Percentiles rank a stretch among this genome's conserved stretches.
phyloP scores from a whole-genome alignment of 2,329 filamentous ascomycete species.

The Claviceps cyperi region DNA sequence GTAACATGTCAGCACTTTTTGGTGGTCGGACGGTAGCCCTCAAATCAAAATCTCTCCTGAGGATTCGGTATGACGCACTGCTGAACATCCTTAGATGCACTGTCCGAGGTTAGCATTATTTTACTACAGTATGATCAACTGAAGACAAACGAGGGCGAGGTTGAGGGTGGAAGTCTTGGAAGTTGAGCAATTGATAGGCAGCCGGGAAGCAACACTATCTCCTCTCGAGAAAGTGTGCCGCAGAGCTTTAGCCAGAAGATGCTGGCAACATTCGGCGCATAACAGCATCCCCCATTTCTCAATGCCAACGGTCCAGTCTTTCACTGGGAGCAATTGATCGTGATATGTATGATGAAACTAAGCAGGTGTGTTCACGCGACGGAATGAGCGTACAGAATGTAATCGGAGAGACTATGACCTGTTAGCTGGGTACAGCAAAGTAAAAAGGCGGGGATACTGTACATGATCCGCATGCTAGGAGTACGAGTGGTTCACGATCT shows the following conservation, averaged over 20 bases:
- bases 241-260: not conserved
- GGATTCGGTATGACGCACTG: not conserved
- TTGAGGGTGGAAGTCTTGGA: not conserved
- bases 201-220: not conserved
- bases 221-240: not conserved
- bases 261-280: not conserved
- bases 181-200: not conserved
- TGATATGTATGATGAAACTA: not conserved
- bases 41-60: too few species aligned
- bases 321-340: not conserved
- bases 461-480: not conserved
- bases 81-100: not conserved
- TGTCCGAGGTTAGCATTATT: not conserved
- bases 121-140: not conserved
- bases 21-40: not conserved
- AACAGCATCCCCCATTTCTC: not conserved
- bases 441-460: not conserved
- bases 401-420: not conserved
- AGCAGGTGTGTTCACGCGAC: not conserved
- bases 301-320: not conserved
- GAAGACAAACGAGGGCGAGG: not conserved
- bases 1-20: not conserved
- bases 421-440: not conserved
- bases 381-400: not conserved
- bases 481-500: not conserved